Evolutionary conservation across 2,329 filamentous ascomycete species (phyloP).

Genomic region (Fusarium sp.): DNA sequence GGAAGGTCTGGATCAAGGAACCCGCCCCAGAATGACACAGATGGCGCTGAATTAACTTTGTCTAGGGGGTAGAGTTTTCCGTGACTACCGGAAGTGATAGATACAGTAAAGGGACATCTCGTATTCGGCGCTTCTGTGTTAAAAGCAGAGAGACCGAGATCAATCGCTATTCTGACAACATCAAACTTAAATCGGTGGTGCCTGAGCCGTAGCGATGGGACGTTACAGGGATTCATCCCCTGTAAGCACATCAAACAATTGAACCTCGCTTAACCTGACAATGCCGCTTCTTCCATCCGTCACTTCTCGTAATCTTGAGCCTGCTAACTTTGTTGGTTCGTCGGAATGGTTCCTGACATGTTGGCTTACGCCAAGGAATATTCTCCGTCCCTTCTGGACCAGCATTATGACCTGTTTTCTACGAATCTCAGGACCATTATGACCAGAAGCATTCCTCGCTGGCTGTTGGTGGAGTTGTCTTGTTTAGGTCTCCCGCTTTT

Average conservation of each 20-base stretch:
- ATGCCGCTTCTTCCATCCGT: background rate
- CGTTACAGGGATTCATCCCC: background rate
- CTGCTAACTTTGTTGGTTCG: background rate
- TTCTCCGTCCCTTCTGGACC: background rate
- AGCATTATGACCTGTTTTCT: background rate
- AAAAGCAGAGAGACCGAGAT: background rate
- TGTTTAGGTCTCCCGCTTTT: background rate
- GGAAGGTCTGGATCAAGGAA: background rate
- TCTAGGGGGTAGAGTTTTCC: conserved; percentile 1
- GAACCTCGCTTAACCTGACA: background rate
- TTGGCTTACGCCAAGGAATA: background rate
- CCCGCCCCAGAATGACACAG: background rate
- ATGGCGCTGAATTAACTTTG: conserved; percentile 1
- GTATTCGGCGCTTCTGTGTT: background rate
- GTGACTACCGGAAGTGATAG: background rate
- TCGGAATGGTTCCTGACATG: background rate
- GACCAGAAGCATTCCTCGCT: background rate
- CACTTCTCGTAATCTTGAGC: background rate
- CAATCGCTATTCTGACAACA: background rate
- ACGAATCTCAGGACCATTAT: background rate
- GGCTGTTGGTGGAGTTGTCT: background rate
- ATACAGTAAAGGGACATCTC: background rate
- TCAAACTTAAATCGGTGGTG: background rate
- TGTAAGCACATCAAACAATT: background rate
- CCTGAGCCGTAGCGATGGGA: conserved; percentile 14